Percentiles rank a stretch among this genome's conserved stretches.
Conservation (phyloP, 2,329 filamentous ascomycete species). For the Colletotrichum eleusines region DNA sequence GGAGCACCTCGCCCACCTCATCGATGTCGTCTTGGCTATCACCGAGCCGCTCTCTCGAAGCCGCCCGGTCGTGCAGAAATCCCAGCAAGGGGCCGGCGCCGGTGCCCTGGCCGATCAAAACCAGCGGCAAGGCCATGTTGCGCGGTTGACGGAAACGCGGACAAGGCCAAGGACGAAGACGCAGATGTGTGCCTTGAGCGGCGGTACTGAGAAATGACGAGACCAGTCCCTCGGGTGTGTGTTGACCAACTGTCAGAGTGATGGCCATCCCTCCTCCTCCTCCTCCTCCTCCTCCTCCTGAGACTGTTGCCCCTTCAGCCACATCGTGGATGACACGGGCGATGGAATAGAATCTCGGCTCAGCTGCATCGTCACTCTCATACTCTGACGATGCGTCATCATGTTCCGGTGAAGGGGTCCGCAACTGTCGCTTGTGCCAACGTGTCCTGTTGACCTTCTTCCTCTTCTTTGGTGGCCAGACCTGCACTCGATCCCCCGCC, state of each 20-base stretch:
- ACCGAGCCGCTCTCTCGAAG: background rate
- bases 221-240: constrained; percentile 30
- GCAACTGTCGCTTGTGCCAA: constrained; percentile 4
- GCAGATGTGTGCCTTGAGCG: constrained; percentile 17
- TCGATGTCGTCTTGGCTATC: background rate
- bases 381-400: constrained; percentile 5
- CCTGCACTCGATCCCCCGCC: constrained; percentile 32
- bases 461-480: constrained; percentile 33
- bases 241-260: constrained; percentile 30
- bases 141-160: constrained; percentile 33
- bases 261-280: constrained; percentile 27
- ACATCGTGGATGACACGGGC: constrained; percentile 15
- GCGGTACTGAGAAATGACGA: constrained; percentile 28
- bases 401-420: background rate
- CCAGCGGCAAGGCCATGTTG: constrained; percentile 21
- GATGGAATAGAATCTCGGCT: constrained; percentile 38
- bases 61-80: constrained; percentile 33
- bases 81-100: constrained; percentile 29
- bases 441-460: background rate
- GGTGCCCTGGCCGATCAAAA: constrained; percentile 25
- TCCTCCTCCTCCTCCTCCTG: background rate
- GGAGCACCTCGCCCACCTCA: constrained; percentile 17
- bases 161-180: constrained; percentile 33
- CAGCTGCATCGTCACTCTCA: constrained; percentile 3
- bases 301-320: background rate